Percentiles rank a stretch among this genome's conserved stretches.
phyloP scores from a whole-genome alignment of 1,284 basidiomycete genomes.

The Lentinula novae-zelandiae region DNA sequence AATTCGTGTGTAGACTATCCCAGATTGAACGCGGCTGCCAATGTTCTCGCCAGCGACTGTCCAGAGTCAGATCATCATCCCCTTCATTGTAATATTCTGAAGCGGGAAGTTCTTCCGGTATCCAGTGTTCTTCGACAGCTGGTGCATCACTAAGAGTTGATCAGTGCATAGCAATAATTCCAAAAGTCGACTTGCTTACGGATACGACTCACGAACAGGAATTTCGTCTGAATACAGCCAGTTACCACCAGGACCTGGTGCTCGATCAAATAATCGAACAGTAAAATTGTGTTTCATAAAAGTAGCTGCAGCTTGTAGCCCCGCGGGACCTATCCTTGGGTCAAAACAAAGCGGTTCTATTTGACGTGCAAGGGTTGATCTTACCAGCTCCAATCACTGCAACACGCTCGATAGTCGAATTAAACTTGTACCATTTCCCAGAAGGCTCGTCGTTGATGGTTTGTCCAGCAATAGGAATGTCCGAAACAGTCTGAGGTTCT shows the following conservation, averaged over 20 bases:
- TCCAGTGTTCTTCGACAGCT: not conserved
- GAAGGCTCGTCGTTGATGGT: not conserved
- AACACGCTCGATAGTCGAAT: conserved; percentile 19
- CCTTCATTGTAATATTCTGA: conserved; percentile 18
- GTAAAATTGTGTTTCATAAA: conserved; percentile 19
- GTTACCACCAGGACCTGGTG: conserved; percentile 21
- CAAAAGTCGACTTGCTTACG: conserved; percentile 16
- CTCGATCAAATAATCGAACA: conserved; percentile 22
- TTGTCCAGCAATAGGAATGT: not conserved
- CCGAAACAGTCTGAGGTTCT: not conserved
- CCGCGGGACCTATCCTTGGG: not conserved
- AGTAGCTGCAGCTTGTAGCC: conserved; percentile 14
- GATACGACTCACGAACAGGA: conserved; percentile 23
- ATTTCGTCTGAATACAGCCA: conserved; percentile 24
- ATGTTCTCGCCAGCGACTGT: conserved; percentile 19
- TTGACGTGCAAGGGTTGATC: not conserved
- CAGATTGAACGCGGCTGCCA: conserved; percentile 21
- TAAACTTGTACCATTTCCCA: conserved; percentile 15
- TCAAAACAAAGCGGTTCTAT: not conserved
- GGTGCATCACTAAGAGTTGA: conserved; percentile 7
- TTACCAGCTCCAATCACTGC: conserved; percentile 21
- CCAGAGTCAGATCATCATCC: conserved; percentile 15
- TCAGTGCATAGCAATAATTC: not conserved
- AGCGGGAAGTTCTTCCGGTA: conserved; percentile 14
- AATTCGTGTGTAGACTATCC: conserved; percentile 18